Conservation (phyloP, 192 early-diverging fungal species). For the Backusella sp. region DNA sequence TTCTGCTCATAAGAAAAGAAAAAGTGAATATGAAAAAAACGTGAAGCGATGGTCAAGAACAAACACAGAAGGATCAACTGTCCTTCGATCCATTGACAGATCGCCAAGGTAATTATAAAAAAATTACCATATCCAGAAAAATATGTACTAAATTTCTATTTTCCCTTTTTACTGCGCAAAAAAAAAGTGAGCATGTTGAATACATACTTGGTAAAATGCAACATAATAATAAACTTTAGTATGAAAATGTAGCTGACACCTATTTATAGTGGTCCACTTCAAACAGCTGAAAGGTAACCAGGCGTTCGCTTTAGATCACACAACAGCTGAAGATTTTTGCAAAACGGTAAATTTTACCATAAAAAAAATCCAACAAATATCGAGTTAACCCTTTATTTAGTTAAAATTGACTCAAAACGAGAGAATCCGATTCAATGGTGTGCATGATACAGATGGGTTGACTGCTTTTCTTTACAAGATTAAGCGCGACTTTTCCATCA, state of each 20-base stretch:
- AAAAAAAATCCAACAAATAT: too few relatives aligned
- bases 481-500: constrained; percentile 32
- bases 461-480: constrained; percentile 31
- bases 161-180: background rate
- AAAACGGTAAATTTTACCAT: constrained; percentile 5
- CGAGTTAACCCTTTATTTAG: background rate
- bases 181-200: background rate
- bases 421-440: constrained; percentile 28
- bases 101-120: background rate
- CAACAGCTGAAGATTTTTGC: constrained; percentile 24
- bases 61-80: background rate
- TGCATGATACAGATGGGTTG: constrained; percentile 30
- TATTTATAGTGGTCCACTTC: constrained; percentile 32
- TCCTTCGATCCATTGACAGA: background rate
- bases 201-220: background rate
- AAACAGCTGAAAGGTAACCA: constrained; percentile 33
- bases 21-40: constrained; percentile 13
- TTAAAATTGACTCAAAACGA: constrained; percentile 26
- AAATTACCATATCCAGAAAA: background rate
- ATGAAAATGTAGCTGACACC: background rate
- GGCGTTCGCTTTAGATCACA: constrained; percentile 26
- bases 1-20: constrained; percentile 17
- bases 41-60: background rate
- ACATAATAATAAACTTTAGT: background rate
- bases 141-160: background rate